These are phyloP conservation scores for Sporothrix phasma DNA, from an alignment of 2,329 filamentous ascomycete species.

Conservation along the genomic window DNA sequence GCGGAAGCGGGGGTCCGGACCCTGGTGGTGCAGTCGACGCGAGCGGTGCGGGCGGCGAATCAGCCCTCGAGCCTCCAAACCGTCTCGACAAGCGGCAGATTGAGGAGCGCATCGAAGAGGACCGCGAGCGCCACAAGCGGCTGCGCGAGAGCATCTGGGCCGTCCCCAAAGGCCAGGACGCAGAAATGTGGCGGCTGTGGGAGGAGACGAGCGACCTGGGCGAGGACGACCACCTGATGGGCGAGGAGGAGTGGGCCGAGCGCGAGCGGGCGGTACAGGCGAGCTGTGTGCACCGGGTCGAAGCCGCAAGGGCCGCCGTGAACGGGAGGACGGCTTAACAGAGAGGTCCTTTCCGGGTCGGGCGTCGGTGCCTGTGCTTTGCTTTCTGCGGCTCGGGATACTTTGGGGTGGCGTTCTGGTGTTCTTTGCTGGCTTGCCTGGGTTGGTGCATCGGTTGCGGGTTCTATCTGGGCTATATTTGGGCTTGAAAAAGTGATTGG, in stretches of 20 bases:
- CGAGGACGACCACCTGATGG: conserved; percentile 72
- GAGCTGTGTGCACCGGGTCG: conserved; percentile 30
- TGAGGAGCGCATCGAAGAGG: conserved; percentile 93
- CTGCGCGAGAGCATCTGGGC: conserved; percentile 91
- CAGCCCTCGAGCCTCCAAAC: conserved; percentile 22
- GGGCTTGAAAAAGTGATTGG: neutral
- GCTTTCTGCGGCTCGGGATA: neutral
- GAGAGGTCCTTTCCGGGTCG: neutral
- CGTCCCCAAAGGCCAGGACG: conserved; percentile 53
- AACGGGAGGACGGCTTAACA: neutral
- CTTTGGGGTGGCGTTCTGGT: neutral
- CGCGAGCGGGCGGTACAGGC: conserved; percentile 30
- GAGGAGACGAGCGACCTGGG: conserved; percentile 79
- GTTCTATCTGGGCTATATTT: neutral
- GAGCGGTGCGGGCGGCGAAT: conserved; percentile 24
- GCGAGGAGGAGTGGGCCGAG: conserved; percentile 59
- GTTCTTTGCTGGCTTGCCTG: neutral
- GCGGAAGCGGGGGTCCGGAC: neutral
- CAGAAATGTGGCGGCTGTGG: conserved; percentile 73
- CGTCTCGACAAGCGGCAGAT: conserved; percentile 75
- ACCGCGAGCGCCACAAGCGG: conserved; percentile 87
- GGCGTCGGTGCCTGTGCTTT: neutral
- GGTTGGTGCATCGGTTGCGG: neutral
- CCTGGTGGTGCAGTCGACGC: conserved; percentile 20
- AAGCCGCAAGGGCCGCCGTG: neutral